Base-by-base conservation (phyloP, 371 early-diverging fungal species). In the Mucor circinelloides region DNA sequence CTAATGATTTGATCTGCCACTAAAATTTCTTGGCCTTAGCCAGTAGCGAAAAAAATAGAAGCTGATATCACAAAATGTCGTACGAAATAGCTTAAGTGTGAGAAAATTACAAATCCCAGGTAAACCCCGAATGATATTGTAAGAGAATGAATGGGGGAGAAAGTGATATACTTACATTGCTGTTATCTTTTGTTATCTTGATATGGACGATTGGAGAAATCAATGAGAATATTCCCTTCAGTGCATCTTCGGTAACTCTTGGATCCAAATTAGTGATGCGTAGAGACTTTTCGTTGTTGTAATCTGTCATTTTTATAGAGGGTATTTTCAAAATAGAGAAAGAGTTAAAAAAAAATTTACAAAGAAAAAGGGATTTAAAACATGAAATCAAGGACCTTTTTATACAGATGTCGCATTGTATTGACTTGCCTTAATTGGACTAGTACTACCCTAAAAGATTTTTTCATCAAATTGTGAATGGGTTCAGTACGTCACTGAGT, bases 251-350 rank as follows among this genome's bases (percentile, higher is more conserved):
- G 13, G 71, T 67, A 1, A 71, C 64, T 32, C 40, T 64, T 19
- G 31, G 19, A 27, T 67, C 63, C 36, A 71, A 56, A n/a, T 71
- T 67, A 21, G 44, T 56, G 15, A 71, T 60, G 19, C 50, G 60
- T 6, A 70, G 31, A 31, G 62, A 69, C 36, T 42, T 69, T 46
- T 50, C 28, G 38, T 58, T 61, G 23, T 34, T 34, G 34, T 30
- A 21, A 34, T 31, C 62, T 60, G 70, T 55, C 65, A 69, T 69
- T 27, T 32, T 64, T 15, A 48, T 42, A 27, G 34, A 25, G 17
- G 15, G 17, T 60, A 28, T 30, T 42, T 59, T 59, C 40, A 28
- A 42, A 42, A 58, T 48, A 23, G 58, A 36, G 27, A 52, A 38
- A 34, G 12, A 50, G 34, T 5, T 4, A 32, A 55, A 55, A 27